Evolutionary conservation across 2,329 filamentous ascomycete species (phyloP), one percentile per base, ranked within the genome.

Genomic region (Capronia coronata): DNA sequence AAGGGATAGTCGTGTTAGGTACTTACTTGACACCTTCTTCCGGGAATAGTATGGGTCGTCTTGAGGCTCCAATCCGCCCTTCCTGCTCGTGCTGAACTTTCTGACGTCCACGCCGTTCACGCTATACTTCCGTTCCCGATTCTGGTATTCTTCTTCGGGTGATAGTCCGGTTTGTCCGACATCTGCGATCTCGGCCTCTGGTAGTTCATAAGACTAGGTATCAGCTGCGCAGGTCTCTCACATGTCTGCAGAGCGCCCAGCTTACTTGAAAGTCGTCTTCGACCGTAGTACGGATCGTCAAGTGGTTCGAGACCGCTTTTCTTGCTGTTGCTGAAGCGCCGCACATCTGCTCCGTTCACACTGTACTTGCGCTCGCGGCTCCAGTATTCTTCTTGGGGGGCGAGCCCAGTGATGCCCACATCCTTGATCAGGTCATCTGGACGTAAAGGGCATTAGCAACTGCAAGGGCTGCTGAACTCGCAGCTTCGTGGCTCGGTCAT

Each of bases 351-450:
- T 37, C 58, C 58, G 43, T 52, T 52, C n/a, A 49, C 44, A 27
- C 46, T 55, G 38, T 54, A 57, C 32, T 60, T 60, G 27, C 54
- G 51, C 34, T 60, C 58, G 7, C 58, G 54, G 29, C 56, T 60
- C 48, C 46, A 51, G 38, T 48, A 59, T 29, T 60, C 58, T 48
- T 60, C 39, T 34, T 60, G 51, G 10, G 52, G 48, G 2, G 51
- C 46, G 13, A 60, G 43, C 8, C 56, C 56, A 19, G 58, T 57
- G 18, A 51, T 29, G 25, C 56, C 58, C 21, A 60, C 58, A 32
- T 55, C 56, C 21, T 52, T 49, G 46, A 60, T 57, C 40, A 57
- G 38, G 18, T 57, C 56, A 40, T 58, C 58, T 60, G 29, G 10
- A 27, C n/a, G 10, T 5, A 16, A 11, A 5, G 34, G 19, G n/a